phyloP scores from a whole-genome alignment of 208 protist species.

The Leishmania major region DNA sequence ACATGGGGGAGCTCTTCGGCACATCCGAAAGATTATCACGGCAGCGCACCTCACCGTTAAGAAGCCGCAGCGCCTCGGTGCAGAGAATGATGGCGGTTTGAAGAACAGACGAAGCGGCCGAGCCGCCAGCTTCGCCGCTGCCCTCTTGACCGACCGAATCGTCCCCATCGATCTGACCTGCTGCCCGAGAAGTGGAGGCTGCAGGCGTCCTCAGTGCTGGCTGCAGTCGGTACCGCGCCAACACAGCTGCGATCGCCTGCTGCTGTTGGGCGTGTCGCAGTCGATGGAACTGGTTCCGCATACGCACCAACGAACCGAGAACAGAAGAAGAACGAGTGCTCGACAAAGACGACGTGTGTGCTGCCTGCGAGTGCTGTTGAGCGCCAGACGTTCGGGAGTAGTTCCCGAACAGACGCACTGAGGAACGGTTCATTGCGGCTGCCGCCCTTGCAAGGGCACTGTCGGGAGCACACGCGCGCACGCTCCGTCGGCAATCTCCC shows the following conservation, averaged over 20 bases:
- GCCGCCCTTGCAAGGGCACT: not conserved
- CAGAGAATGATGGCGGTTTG: conserved; percentile 28
- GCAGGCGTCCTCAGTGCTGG: not conserved
- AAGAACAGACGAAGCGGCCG: not conserved
- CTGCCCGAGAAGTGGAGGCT: conserved; percentile 1
- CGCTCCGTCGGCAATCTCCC: not conserved
- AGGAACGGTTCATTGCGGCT: not conserved
- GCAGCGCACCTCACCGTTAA: conserved; percentile 53
- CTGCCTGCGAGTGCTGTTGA: not conserved
- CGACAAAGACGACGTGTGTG: conserved; percentile 1
- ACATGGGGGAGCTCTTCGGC: conserved; percentile 32
- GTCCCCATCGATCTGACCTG: not conserved
- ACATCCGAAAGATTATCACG: conserved; percentile 69
- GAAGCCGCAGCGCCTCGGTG: conserved; percentile 59
- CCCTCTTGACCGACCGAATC: not conserved
- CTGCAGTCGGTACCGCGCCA: not conserved
- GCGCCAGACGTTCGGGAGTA: conserved; percentile 4
- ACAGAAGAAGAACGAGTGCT: conserved; percentile 34
- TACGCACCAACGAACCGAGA: conserved; percentile 40
- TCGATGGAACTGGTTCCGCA: conserved; percentile 48
- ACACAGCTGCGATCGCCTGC: conserved; percentile 18
- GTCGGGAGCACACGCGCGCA: not conserved
- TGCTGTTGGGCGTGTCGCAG: conserved; percentile 23
- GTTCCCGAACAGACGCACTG: not conserved
- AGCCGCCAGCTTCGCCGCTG: not conserved